Conservation (phyloP, 257 asterid species). For the Solanum megistacrolobum region DNA sequence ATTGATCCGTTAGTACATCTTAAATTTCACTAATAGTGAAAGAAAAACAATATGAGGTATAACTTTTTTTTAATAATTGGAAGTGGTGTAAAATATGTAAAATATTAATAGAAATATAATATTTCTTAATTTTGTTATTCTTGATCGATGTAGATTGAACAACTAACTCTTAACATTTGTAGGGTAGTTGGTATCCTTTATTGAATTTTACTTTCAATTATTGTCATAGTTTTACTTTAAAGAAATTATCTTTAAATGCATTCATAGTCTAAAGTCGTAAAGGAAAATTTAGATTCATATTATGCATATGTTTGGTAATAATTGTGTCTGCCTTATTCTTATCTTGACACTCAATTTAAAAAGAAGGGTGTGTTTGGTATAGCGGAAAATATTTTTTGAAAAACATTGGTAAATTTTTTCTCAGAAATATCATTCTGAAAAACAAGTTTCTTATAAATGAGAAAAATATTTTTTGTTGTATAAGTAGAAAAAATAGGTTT, state of each 20-base stretch:
- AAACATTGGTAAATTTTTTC: no score
- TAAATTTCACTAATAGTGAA: neutral
- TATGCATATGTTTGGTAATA: neutral
- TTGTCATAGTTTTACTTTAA: neutral
- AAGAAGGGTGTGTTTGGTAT: neutral
- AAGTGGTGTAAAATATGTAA: neutral
- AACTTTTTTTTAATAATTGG: neutral
- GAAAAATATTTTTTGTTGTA: no score
- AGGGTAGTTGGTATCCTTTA: neutral
- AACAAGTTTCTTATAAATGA: no score
- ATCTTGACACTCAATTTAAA: neutral
- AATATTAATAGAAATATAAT: neutral
- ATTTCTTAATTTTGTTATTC: neutral
- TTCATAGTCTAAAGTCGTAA: neutral
- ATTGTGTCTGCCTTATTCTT: neutral
- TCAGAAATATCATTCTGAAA: no score
- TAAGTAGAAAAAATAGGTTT: no score
- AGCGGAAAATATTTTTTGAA: no score
- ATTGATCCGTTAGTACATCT: neutral
- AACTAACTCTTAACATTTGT: neutral
- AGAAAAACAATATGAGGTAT: neutral
- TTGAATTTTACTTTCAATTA: neutral
- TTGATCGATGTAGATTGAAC: neutral
- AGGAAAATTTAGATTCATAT: neutral
- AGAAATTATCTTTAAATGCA: neutral